Evolutionary conservation across 1,284 basidiomycete genomes (phyloP), one percentile per base, ranked within the genome.

Genomic region (Sphaerobolus stellatus): DNA sequence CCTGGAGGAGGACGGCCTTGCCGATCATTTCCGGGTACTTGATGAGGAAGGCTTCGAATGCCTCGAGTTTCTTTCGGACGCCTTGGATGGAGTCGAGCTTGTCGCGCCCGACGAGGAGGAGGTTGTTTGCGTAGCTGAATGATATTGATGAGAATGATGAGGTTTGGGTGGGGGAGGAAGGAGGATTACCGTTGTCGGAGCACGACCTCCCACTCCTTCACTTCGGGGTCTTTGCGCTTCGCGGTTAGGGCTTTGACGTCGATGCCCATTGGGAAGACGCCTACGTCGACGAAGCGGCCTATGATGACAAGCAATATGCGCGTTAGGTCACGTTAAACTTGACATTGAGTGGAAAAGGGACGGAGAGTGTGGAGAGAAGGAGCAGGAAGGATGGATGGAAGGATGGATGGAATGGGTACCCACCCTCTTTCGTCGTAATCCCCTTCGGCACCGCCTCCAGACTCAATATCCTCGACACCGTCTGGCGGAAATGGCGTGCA

Each of bases 241-340:
- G 82, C 76, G 55, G 83, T 82, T 44, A 94, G 72, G 53, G 81
- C 78, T 53, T 74, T 72, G 16, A 93, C 90, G 63, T 94, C 92
- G 58, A 94, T 93, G 3, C 92, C 92, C 82, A 94, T 93, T 0
- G 92, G 90, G 69, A 93, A 92, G 14, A 90, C 88, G 1, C 86
- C 87, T 5, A 94, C 90, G 60, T 92, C 88, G 38, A 93, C 87
- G 62, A 94, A 92, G 25, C 49, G 46, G 9, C 41, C 41, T 44
- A 44, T 14, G 9, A 4, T 83, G 74, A 46, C 65, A 62, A 36
- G 43, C 38, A 20, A 38, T 52, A 9, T 55, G n/a, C n/a, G n/a
- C n/a, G n/a, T n/a, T n/a, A n/a, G n/a, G n/a, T n/a, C n/a, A n/a
- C n/a, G n/a, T n/a, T n/a, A n/a, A n/a, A n/a, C n/a, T n/a, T n/a